A percentile compares a stretch with the other conserved stretches of the same genome.
phyloP scores from a whole-genome alignment of 2,329 filamentous ascomycete genomes.

The Epicoccum nigrum region DNA sequence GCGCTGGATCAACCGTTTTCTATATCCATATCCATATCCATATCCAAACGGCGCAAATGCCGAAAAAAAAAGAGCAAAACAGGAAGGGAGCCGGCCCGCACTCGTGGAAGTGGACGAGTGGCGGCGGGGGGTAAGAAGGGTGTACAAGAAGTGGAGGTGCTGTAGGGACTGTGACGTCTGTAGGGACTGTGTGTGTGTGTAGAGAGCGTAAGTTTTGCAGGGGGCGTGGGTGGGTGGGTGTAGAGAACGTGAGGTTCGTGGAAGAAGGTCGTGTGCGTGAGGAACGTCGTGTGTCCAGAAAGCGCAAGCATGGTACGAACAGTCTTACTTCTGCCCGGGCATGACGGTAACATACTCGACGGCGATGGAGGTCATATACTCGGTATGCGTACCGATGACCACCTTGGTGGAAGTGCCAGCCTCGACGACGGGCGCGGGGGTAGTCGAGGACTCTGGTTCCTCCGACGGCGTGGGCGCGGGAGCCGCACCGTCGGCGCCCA shows the following conservation, averaged over 20 bases:
- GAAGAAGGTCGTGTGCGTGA: no score
- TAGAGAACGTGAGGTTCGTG: no score
- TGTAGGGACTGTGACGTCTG: no score
- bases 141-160: not conserved
- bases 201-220: not conserved
- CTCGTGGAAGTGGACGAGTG: not conserved
- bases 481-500: conserved; percentile 2
- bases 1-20: not conserved
- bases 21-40: not conserved
- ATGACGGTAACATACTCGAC: conserved; percentile 25
- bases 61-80: not conserved
- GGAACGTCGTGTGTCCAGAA: no score
- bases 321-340: conserved; percentile 5
- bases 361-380: conserved; percentile 23
- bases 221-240: no score
- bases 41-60: no score
- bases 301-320: no score
- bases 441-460: conserved; percentile 55
- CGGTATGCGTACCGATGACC: conserved; percentile 16
- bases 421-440: conserved; percentile 53
- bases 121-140: not conserved
- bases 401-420: conserved; percentile 6
- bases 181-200: no score
- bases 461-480: not conserved
- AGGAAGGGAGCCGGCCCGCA: not conserved